Evolutionary conservation across 129 eudicot species (phyloP).

Genomic region (Chrysanthemum seticuspe): DNA sequence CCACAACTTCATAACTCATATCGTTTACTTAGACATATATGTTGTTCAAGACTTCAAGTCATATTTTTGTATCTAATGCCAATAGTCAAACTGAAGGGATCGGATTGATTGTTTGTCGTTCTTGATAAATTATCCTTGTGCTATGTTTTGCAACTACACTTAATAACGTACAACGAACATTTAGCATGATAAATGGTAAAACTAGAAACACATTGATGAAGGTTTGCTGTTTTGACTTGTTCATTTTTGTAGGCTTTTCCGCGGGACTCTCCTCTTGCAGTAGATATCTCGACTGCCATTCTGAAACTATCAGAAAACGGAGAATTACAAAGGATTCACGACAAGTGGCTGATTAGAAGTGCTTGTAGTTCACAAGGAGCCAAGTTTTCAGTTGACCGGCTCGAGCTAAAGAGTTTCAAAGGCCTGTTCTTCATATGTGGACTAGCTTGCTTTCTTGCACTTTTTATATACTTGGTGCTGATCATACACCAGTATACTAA

Average conservation of each 20-base stretch:
- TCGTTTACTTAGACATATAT: too few species aligned
- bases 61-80: background rate
- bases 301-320: slow-evolving; percentile 66
- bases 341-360: slow-evolving; percentile 71
- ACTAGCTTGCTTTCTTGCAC: slow-evolving; percentile 57
- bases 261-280: slow-evolving; percentile 74
- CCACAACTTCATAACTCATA: too few species aligned
- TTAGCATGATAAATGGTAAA: too few species aligned
- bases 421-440: slow-evolving; percentile 70
- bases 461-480: slow-evolving; percentile 42
- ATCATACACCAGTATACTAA: slow-evolving; percentile 38
- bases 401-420: slow-evolving; percentile 63
- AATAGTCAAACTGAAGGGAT: background rate
- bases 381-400: slow-evolving; percentile 51
- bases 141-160: too few species aligned
- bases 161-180: too few species aligned
- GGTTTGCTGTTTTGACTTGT: background rate
- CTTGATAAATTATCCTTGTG: background rate
- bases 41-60: too few species aligned
- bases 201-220: too few species aligned
- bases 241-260: slow-evolving; percentile 60
- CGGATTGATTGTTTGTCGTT: background rate
- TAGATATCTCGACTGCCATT: slow-evolving; percentile 79
- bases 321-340: slow-evolving; percentile 82
- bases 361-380: slow-evolving; percentile 68